phyloP scores from a whole-genome alignment of 1,139 yeast species.

The Diutina rugosa region DNA sequence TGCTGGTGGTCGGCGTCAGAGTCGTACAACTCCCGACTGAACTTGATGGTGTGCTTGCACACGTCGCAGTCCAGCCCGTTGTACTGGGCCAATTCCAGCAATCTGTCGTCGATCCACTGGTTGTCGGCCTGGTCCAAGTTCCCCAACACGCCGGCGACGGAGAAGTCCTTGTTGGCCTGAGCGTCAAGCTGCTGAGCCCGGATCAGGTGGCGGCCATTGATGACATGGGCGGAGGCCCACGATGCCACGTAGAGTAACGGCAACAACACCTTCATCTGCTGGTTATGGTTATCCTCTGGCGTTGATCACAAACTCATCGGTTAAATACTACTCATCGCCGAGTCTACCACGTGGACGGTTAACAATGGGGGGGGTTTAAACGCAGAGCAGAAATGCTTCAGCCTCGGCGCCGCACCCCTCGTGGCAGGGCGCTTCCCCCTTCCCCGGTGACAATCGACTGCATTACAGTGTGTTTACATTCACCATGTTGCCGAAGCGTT shows the following conservation, averaged over 20 bases:
- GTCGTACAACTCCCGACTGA: slow-evolving; percentile 15
- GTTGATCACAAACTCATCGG: background rate
- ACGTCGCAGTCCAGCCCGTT: slow-evolving; percentile 22
- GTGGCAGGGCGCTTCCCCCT: background rate
- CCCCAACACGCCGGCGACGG: background rate
- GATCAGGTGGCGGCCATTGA: slow-evolving; percentile 1
- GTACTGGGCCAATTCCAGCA: slow-evolving; percentile 10
- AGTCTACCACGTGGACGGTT: background rate
- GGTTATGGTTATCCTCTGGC: background rate
- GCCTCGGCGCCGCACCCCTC: background rate
- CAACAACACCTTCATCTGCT: background rate
- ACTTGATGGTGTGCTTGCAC: slow-evolving; percentile 24
- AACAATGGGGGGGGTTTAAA: background rate
- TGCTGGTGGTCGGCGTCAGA: slow-evolving; percentile 22
- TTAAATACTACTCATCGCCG: background rate
- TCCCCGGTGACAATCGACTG: background rate
- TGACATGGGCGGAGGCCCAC: background rate
- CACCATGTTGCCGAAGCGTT: background rate
- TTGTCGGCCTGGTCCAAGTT: slow-evolving; percentile 8
- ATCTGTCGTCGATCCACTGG: slow-evolving; percentile 20
- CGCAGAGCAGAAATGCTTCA: background rate
- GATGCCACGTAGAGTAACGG: background rate
- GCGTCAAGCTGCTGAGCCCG: background rate
- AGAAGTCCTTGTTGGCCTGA: background rate
- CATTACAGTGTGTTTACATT: background rate